These are phyloP conservation scores for Sindora glabra DNA, from an alignment of 306 rosid species.

Conservation along the genomic window DNA sequence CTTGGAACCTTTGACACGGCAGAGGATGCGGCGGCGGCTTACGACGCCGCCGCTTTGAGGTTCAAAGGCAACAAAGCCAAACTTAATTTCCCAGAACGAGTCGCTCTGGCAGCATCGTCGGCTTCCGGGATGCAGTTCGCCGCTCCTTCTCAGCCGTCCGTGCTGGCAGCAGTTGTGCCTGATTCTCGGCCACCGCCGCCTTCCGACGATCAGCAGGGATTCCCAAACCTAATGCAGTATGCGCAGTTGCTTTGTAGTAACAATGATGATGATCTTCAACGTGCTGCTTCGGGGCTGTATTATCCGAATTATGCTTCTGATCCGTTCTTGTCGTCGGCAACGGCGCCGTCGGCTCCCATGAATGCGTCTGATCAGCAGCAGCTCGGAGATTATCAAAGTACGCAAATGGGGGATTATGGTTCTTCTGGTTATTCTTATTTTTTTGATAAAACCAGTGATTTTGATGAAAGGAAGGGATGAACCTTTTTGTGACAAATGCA, in stretches of 20 bases:
- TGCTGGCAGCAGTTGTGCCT: neutral
- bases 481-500: too few species aligned
- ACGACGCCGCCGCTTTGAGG: slow-evolving; percentile 37
- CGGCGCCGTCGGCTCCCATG: neutral
- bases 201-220: neutral
- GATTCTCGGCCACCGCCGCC: neutral
- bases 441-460: slow-evolving; percentile 13
- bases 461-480: slow-evolving; percentile 4
- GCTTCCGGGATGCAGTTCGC: neutral
- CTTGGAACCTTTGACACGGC: slow-evolving; percentile 49
- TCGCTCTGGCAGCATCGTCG: neutral
- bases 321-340: neutral
- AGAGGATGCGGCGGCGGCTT: slow-evolving; percentile 42
- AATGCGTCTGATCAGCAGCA: neutral
- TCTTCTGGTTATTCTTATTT: neutral
- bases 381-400: neutral
- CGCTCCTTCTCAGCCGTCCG: neutral
- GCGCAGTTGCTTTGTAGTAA: slow-evolving; percentile 30
- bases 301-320: neutral
- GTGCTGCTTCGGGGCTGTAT: slow-evolving; percentile 20
- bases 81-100: slow-evolving; percentile 35
- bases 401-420: slow-evolving; percentile 2
- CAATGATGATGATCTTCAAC: slow-evolving; percentile 27
- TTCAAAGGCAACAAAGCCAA: slow-evolving; percentile 50
- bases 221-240: slow-evolving; percentile 32